Percentiles rank a stretch among this genome's conserved stretches.
Conservation (phyloP, 768 basidiomycete genomes). For the Kwoniella sp. region DNA sequence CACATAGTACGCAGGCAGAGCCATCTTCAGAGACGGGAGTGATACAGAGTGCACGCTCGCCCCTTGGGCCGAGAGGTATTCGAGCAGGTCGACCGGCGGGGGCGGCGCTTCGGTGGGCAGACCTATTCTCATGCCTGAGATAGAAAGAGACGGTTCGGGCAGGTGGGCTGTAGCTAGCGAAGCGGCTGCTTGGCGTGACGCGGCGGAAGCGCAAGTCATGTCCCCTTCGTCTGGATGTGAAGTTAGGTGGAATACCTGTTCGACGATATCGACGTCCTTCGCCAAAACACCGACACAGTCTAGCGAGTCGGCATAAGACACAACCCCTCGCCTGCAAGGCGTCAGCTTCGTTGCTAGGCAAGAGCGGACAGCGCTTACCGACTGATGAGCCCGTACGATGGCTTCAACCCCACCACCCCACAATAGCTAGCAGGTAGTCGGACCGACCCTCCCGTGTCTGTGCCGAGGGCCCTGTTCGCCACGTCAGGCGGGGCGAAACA, state of each 20-base stretch:
- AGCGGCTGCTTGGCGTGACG: slow-evolving; percentile 42
- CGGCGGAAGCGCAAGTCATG: slow-evolving; percentile 62
- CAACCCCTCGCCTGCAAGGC: slow-evolving; percentile 71
- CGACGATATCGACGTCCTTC: slow-evolving; percentile 55
- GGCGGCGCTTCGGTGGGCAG: slow-evolving; percentile 7
- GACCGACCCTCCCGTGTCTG: slow-evolving; percentile 93
- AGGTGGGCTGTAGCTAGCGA: slow-evolving; percentile 53
- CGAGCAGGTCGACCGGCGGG: slow-evolving; percentile 46
- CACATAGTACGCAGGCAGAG: slow-evolving; percentile 93
- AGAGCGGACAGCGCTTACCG: slow-evolving; percentile 55
- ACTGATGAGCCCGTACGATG: slow-evolving; percentile 86
- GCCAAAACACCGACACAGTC: slow-evolving; percentile 88
- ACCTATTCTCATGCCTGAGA: slow-evolving; percentile 16
- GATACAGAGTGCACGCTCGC: slow-evolving; percentile 69
- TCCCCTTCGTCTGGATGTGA: slow-evolving; percentile 65
- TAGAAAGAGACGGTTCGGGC: slow-evolving; percentile 53
- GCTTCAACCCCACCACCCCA: slow-evolving; percentile 85
- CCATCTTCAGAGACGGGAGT: slow-evolving; percentile 64
- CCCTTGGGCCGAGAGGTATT: slow-evolving; percentile 55
- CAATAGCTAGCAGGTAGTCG: slow-evolving; percentile 92
- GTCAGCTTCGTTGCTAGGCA: background rate
- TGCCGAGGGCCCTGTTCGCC: slow-evolving; percentile 69
- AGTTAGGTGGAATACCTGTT: slow-evolving; percentile 58
- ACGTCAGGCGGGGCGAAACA: background rate
- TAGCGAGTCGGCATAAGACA: slow-evolving; percentile 89